These are phyloP conservation scores for Thalassiosira livingstoniorum DNA, from an alignment of 352 stramenopile genomes.

Conservation along the genomic window DNA sequence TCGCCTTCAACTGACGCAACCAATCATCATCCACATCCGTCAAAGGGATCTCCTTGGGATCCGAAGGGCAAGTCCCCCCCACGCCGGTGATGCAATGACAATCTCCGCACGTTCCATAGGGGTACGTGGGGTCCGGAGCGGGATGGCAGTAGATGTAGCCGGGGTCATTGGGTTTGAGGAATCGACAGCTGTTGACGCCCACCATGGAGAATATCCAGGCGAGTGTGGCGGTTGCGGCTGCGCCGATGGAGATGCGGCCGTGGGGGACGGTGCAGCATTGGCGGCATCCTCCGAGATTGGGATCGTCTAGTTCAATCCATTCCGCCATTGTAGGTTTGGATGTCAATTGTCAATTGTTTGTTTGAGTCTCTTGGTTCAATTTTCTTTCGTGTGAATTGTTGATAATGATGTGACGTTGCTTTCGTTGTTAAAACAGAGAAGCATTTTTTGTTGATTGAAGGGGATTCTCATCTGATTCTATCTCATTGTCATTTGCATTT, in stretches of 20 bases:
- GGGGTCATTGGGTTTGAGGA: slow-evolving; percentile 9
- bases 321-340: too few species aligned
- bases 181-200: slow-evolving; percentile 17
- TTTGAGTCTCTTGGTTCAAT: too few species aligned
- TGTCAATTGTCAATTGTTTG: too few species aligned
- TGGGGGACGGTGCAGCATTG: slow-evolving; percentile 10
- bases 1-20: slow-evolving; percentile 10
- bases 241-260: background rate
- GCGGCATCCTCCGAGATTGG: slow-evolving; percentile 9
- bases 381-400: too few species aligned
- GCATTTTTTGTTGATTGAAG: too few species aligned
- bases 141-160: slow-evolving; percentile 34
- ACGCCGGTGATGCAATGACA: slow-evolving; percentile 21
- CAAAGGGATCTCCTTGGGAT: slow-evolving; percentile 10
- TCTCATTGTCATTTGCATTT: too few species aligned
- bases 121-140: background rate
- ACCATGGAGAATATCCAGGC: slow-evolving; percentile 8
- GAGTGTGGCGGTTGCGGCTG: background rate
- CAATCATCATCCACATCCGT: background rate
- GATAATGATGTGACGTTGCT: too few species aligned
- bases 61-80: background rate
- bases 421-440: too few species aligned
- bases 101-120: slow-evolving; percentile 26
- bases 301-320: slow-evolving; percentile 12
- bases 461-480: too few species aligned